These are phyloP conservation scores for Drechslera avenae DNA, from an alignment of 2,329 filamentous ascomycete species.

Conservation along the genomic window DNA sequence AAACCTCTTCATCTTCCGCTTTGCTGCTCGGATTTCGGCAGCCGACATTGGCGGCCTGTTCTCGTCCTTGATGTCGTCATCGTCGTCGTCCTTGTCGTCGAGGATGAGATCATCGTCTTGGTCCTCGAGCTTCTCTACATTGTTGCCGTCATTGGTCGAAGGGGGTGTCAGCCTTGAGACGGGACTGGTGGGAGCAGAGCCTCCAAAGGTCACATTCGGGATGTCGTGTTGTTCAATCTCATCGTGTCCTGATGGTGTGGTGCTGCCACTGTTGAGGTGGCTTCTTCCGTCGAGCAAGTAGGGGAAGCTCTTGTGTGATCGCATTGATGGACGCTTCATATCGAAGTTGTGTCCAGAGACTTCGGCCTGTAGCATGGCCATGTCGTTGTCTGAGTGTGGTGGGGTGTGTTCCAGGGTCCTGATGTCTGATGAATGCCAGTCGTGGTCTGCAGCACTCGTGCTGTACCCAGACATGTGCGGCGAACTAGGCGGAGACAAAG, in stretches of 20 bases:
- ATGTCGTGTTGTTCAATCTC: conserved; percentile 45
- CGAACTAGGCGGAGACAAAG: conserved; percentile 57
- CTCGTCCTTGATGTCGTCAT: conserved; percentile 38
- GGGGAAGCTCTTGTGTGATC: conserved; percentile 53
- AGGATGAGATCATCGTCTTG: conserved; percentile 46
- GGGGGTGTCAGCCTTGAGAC: conserved; percentile 53
- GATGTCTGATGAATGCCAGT: conserved; percentile 50
- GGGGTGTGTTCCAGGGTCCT: conserved; percentile 44
- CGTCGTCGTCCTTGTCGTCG: conserved; percentile 51
- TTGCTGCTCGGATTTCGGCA: conserved; percentile 55
- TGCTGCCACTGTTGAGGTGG: conserved; percentile 30
- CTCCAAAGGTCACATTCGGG: conserved; percentile 47
- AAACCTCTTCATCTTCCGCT: conserved; percentile 74
- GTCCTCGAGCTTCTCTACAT: conserved; percentile 48
- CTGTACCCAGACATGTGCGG: conserved; percentile 57
- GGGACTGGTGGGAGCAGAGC: conserved; percentile 54
- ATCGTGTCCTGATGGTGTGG: conserved; percentile 42
- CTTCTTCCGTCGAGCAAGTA: conserved; percentile 48
- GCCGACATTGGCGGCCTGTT: conserved; percentile 51
- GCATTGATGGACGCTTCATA: conserved; percentile 47
- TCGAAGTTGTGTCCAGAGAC: conserved; percentile 45
- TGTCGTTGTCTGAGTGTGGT: conserved; percentile 45
- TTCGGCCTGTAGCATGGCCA: conserved; percentile 47
- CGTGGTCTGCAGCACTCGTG: conserved; percentile 50
- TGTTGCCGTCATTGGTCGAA: conserved; percentile 46